Evolutionary conservation across 331 rosid genomes (phyloP).

Genomic region (Cydonia oblonga): DNA sequence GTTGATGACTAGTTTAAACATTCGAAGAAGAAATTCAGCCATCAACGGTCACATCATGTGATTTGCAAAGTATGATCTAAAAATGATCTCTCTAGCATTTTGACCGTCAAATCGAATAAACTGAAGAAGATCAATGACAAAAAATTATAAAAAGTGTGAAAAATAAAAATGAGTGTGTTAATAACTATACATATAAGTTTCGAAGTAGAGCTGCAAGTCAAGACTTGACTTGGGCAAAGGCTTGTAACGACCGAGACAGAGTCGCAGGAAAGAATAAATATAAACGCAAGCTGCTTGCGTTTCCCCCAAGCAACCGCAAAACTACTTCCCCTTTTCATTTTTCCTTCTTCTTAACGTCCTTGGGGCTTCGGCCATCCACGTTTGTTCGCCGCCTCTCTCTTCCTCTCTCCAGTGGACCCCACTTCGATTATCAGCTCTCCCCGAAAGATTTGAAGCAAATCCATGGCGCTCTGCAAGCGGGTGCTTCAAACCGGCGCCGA

Average conservation of each 20-base stretch:
- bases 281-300: not conserved
- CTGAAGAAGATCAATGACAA: too few species aligned
- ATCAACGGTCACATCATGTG: too few species aligned
- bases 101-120: too few species aligned
- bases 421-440: not conserved
- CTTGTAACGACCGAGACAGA: not conserved
- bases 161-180: too few species aligned
- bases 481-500: slow-evolving; percentile 9
- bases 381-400: not conserved
- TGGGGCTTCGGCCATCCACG: too few species aligned
- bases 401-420: not conserved
- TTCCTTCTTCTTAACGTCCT: not conserved
- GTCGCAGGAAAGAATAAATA: not conserved
- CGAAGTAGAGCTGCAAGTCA: too few species aligned
- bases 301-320: not conserved
- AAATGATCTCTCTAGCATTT: too few species aligned
- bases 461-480: slow-evolving; percentile 32
- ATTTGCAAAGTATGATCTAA: too few species aligned
- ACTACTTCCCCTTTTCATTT: not conserved
- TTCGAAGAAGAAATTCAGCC: too few species aligned
- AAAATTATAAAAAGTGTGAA: too few species aligned
- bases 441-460: not conserved
- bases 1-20: too few species aligned
- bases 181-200: too few species aligned
- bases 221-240: not conserved